Conservation (phyloP, 2,329 filamentous ascomycete genomes). For the Phialemoniopsis sp. region DNA sequence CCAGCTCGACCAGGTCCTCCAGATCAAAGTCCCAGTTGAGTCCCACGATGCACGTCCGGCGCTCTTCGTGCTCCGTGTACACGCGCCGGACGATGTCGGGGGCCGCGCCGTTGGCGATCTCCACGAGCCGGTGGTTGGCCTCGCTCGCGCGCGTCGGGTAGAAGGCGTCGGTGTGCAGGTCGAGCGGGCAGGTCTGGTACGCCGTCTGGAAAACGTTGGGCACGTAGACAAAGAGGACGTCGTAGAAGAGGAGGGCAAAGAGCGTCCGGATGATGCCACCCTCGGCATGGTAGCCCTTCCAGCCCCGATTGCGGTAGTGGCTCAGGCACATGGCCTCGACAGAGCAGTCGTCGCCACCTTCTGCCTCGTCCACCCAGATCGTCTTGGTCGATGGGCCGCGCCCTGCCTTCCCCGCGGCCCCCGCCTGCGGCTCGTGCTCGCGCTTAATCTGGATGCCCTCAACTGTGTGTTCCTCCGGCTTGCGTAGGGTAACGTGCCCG, state of each 20-base stretch:
- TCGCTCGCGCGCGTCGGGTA: slow-evolving; percentile 81
- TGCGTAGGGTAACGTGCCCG: slow-evolving; percentile 73
- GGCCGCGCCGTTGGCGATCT: slow-evolving; percentile 81
- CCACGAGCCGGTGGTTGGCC: slow-evolving; percentile 81
- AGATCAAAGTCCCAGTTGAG: slow-evolving; percentile 86
- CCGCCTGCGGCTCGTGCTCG: slow-evolving; percentile 29
- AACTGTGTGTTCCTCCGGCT: slow-evolving; percentile 71
- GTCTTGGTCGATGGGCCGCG: slow-evolving; percentile 64
- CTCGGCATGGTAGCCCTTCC: slow-evolving; percentile 94
- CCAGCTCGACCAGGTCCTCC: slow-evolving; percentile 75
- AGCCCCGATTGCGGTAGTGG: slow-evolving; percentile 76
- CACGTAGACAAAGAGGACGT: slow-evolving; percentile 87
- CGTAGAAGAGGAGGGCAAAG: slow-evolving; percentile 87
- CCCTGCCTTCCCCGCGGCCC: slow-evolving; percentile 17
- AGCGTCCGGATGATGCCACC: slow-evolving; percentile 89
- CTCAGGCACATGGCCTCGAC: slow-evolving; percentile 95
- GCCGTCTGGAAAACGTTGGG: slow-evolving; percentile 97
- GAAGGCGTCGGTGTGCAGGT: slow-evolving; percentile 90
- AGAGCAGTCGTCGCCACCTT: slow-evolving; percentile 68
- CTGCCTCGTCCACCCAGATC: slow-evolving; percentile 78
- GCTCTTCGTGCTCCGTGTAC: slow-evolving; percentile 63
- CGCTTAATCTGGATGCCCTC: slow-evolving; percentile 75
- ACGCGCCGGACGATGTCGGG: slow-evolving; percentile 62
- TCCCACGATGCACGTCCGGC: slow-evolving; percentile 81
- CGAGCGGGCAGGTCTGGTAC: slow-evolving; percentile 90